Evolutionary conservation across 495 filamentous ascomycete genomes (phyloP).

Genomic region (Penicillium arizonense): DNA sequence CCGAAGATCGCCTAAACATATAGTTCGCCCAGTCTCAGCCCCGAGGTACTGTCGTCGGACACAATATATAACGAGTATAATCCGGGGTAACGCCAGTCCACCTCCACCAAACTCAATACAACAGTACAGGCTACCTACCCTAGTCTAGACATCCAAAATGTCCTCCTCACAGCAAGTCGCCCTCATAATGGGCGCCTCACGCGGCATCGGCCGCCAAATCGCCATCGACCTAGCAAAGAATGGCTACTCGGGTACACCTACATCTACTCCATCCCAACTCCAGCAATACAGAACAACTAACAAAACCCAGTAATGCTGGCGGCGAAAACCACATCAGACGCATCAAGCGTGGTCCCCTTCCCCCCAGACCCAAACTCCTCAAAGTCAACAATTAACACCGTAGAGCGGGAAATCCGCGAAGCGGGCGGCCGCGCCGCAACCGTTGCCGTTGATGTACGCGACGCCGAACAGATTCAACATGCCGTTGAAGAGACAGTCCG

Average conservation of each 20-base stretch:
- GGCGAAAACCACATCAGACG: slow-evolving; percentile 74
- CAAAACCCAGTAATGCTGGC: slow-evolving; percentile 65
- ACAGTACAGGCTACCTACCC: neutral
- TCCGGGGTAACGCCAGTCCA: neutral
- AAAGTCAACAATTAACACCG: slow-evolving; percentile 78
- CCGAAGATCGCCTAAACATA: neutral
- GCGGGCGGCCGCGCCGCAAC: slow-evolving; percentile 63
- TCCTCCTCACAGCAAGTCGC: slow-evolving; percentile 50
- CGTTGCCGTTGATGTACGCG: slow-evolving; percentile 68
- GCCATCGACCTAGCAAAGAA: slow-evolving; percentile 71
- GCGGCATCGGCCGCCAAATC: slow-evolving; percentile 78
- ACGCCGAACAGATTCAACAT: slow-evolving; percentile 57
- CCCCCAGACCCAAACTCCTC: slow-evolving; percentile 81
- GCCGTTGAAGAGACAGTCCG: slow-evolving; percentile 62
- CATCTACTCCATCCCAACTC: neutral
- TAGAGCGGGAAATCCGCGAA: slow-evolving; percentile 72
- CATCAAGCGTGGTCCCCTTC: slow-evolving; percentile 55
- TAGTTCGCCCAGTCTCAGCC: neutral
- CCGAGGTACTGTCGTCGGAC: neutral
- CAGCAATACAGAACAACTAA: neutral
- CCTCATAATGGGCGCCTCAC: slow-evolving; percentile 69
- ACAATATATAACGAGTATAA: neutral
- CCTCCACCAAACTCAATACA: neutral
- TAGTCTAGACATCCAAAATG: slow-evolving; percentile 12
- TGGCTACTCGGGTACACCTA: slow-evolving; percentile 62